Evolutionary conservation across 495 filamentous ascomycete species (phyloP), one percentile per base, ranked within the genome.

Genomic region (Trichoderma virens): DNA sequence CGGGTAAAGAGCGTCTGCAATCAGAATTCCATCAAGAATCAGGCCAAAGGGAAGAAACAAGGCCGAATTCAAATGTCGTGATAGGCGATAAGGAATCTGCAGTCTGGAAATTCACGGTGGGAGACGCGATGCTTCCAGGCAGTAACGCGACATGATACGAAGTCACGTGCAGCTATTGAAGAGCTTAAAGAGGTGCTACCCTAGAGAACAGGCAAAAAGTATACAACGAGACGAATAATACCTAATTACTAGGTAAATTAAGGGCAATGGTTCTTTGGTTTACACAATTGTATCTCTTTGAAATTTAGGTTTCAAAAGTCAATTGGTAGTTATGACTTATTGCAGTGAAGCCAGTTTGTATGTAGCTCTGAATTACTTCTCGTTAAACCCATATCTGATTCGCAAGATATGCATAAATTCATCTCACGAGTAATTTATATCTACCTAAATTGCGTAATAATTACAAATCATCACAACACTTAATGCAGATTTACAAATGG

Each of bases 111-210:
- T 30, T 56, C 51, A 56, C 51, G 51, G 25, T 30, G 51, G 51
- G 51, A 47, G 43, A 56, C 51, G 51, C 51, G 51, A 56, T 30
- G 51, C 51, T 30, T 28, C 25, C 18, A 28, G 51, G 23, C 51
- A 56, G 9, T 56, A 56, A 56, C 51, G 51, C 51, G 51, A 27
- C 51, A 56, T 56, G 51, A 56, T 56, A 28, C 51, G 51, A 56
- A 28, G 51, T 56, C 51, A 56, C 51, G 51, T 56, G 51, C 23
- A 28, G 25, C 51, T 14, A 25, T 20, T 20, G 23, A 51, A n/a
- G 8, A 3, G 3, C 18, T 54, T 20, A 20, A 45, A 18, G 5
- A 25, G 5, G 20, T 54, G 45, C 41, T 45, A 45, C 41, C 41
- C 41, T 45, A 45, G 41, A 45, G 41, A 0, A n/a, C 5, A 6